Conservation (phyloP, 164 flowering plant species). For the Stephania cephalantha region DNA sequence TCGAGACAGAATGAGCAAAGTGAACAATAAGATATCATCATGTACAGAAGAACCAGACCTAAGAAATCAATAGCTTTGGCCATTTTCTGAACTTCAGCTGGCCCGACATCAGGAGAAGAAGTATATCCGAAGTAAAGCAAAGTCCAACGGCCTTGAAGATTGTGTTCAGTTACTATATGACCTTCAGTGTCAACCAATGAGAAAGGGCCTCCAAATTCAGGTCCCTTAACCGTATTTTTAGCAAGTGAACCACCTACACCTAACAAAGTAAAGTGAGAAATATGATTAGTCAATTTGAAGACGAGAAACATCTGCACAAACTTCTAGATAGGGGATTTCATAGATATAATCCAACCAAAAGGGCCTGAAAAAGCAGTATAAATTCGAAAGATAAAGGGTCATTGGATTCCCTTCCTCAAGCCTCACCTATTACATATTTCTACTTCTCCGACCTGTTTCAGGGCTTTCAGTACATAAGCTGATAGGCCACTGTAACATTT, state of each 20-base stretch:
- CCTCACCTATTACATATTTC: no score
- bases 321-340: background rate
- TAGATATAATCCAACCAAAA: no score
- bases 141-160: constrained; percentile 68
- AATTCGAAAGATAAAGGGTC: no score
- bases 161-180: constrained; percentile 45
- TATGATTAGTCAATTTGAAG: constrained; percentile 1
- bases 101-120: constrained; percentile 87
- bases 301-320: background rate
- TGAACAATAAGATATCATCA: background rate
- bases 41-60: constrained; percentile 34
- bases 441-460: no score
- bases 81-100: constrained; percentile 64
- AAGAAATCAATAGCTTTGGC: constrained; percentile 56
- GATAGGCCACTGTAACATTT: no score
- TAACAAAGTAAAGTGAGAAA: constrained; percentile 19
- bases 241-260: constrained; percentile 31
- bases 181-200: constrained; percentile 47
- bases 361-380: no score
- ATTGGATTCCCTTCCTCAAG: no score
- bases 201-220: constrained; percentile 82
- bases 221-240: constrained; percentile 31
- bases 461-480: no score
- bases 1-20: background rate
- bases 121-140: constrained; percentile 93